phyloP scores from a whole-genome alignment of 75 land plant species.

The Picea glauca region DNA sequence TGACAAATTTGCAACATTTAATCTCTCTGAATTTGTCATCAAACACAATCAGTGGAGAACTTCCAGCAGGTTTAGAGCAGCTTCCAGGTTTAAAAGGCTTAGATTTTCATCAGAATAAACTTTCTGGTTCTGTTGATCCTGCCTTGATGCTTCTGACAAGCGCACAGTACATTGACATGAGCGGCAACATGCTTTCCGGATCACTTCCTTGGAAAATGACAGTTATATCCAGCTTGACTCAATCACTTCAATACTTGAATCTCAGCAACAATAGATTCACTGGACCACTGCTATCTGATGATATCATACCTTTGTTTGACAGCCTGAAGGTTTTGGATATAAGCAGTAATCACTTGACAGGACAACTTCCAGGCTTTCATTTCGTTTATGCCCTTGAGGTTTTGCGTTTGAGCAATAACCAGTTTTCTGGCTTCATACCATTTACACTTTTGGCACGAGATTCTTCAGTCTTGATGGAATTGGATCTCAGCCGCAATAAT shows the following conservation, averaged over 20 bases:
- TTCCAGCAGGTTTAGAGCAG: slow-evolving; percentile 50
- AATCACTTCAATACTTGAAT: slow-evolving; percentile 58
- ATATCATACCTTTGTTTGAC: slow-evolving; percentile 38
- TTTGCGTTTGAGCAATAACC: slow-evolving; percentile 66
- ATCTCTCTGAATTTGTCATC: slow-evolving; percentile 65
- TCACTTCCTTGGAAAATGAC: slow-evolving; percentile 27
- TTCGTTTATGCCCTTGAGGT: slow-evolving; percentile 71
- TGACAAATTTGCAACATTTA: slow-evolving; percentile 39
- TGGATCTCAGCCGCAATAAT: slow-evolving; percentile 90
- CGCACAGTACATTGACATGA: slow-evolving; percentile 66
- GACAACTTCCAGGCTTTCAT: slow-evolving; percentile 79
- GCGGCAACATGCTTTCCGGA: slow-evolving; percentile 57
- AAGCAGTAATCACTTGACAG: slow-evolving; percentile 77
- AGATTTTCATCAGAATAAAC: slow-evolving; percentile 64
- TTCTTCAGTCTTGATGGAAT: slow-evolving; percentile 57
- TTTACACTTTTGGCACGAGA: slow-evolving; percentile 70
- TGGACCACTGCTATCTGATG: slow-evolving; percentile 56
- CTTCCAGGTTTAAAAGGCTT: slow-evolving; percentile 34
- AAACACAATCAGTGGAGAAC: slow-evolving; percentile 45
- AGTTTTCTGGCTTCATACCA: slow-evolving; percentile 73
- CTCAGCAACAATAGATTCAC: slow-evolving; percentile 67
- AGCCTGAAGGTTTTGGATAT: slow-evolving; percentile 74
- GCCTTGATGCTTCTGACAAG: slow-evolving; percentile 45
- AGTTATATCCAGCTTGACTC: slow-evolving; percentile 35
- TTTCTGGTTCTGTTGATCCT: slow-evolving; percentile 47